Evolutionary conservation across 164 flowering plant species (phyloP).

Genomic region (Vitis riparia): DNA sequence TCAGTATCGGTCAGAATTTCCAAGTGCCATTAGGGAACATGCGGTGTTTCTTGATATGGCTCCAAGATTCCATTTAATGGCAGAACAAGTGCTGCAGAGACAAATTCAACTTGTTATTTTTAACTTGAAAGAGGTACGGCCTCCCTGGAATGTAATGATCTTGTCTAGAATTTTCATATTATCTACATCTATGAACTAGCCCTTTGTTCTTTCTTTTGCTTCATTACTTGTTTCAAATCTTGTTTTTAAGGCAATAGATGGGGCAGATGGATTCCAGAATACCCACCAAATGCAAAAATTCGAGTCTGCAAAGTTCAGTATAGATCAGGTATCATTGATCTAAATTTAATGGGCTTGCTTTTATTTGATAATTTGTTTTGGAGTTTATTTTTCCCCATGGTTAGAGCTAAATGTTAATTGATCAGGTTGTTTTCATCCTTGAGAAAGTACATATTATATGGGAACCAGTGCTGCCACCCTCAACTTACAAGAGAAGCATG

Average conservation of each 20-base stretch:
- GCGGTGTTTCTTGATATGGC: constrained; percentile 85
- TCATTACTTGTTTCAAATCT: neutral
- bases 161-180: neutral
- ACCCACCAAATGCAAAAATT: constrained; percentile 78
- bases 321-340: constrained; percentile 74
- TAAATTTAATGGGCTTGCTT: neutral
- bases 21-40: constrained; percentile 69
- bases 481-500: constrained; percentile 70
- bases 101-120: constrained; percentile 65
- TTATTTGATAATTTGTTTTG: too few species aligned
- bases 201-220: neutral
- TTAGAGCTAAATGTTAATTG: neutral
- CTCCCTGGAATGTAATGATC: neutral
- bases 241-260: constrained; percentile 73
- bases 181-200: neutral
- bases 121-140: constrained; percentile 80
- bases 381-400: neutral
- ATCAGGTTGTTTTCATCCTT: constrained; percentile 83
- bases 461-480: constrained; percentile 82
- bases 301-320: constrained; percentile 83
- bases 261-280: constrained; percentile 98
- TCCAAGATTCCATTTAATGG: constrained; percentile 73
- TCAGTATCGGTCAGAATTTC: constrained; percentile 81
- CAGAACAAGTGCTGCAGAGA: constrained; percentile 69
- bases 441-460: constrained; percentile 91